phyloP scores from a whole-genome alignment of 768 basidiomycete species.

The Crepidotus variabilis region DNA sequence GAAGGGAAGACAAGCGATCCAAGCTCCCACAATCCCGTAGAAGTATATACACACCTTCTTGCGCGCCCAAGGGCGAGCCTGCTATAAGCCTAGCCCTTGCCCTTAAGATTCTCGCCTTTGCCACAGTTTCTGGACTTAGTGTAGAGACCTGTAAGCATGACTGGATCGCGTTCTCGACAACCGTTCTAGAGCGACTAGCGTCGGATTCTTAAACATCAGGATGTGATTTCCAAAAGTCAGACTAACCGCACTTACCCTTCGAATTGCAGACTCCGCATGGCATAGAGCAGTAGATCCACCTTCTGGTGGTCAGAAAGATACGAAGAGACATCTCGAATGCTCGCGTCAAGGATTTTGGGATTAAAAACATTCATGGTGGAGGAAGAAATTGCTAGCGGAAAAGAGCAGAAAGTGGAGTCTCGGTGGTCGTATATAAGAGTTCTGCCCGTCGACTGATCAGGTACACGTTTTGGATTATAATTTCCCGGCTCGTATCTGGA shows the following conservation, averaged over 20 bases:
- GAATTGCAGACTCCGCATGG: conserved; percentile 75
- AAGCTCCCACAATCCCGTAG: neutral
- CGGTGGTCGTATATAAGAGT: conserved; percentile 9
- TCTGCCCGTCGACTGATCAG: conserved; percentile 11
- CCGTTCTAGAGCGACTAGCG: conserved; percentile 48
- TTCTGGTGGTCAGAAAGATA: conserved; percentile 63
- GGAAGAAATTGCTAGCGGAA: neutral
- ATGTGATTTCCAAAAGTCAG: conserved; percentile 6
- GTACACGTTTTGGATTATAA: conserved; percentile 6
- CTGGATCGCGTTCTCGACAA: conserved; percentile 73
- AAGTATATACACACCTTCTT: conserved; percentile 48
- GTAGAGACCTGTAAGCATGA: conserved; percentile 60
- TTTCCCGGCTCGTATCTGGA: neutral
- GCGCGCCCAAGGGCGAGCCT: conserved; percentile 56
- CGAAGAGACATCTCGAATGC: conserved; percentile 63
- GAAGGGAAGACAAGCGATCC: neutral
- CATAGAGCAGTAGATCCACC: conserved; percentile 68
- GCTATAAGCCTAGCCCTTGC: conserved; percentile 63
- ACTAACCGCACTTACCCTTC: conserved; percentile 48
- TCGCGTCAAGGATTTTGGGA: conserved; percentile 73
- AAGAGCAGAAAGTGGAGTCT: neutral
- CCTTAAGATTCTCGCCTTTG: conserved; percentile 60
- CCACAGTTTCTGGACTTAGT: conserved; percentile 45
- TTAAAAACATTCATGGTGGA: conserved; percentile 60
- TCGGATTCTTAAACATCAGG: conserved; percentile 2